phyloP scores from a whole-genome alignment of 257 asterid species.

The Solanum raphanifolium region DNA sequence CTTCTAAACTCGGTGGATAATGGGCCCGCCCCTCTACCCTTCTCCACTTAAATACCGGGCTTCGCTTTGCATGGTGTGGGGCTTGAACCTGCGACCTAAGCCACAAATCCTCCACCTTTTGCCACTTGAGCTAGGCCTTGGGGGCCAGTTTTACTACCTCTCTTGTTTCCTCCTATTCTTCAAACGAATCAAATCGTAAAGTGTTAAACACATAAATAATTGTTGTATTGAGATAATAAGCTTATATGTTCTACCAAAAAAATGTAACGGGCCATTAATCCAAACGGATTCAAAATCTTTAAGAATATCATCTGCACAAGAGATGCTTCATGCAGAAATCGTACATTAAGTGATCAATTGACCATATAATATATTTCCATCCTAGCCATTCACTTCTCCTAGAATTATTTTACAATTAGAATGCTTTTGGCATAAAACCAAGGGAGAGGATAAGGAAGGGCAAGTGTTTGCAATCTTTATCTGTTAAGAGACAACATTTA shows the following conservation, averaged over 20 bases:
- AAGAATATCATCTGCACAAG: neutral
- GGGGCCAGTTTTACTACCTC: neutral
- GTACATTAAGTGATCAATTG: neutral
- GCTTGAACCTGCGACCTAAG: too few species aligned
- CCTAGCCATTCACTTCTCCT: neutral
- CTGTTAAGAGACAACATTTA: neutral
- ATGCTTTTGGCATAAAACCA: neutral
- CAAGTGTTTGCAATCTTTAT: neutral
- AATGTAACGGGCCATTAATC: neutral
- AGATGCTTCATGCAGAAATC: neutral
- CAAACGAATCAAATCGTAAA: neutral
- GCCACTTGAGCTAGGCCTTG: too few species aligned
- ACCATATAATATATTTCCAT: constrained; percentile 1
- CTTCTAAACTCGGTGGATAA: too few species aligned
- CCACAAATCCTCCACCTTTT: too few species aligned
- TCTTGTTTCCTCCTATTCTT: neutral
- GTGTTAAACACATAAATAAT: neutral
- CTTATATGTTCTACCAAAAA: neutral
- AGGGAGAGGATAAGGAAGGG: neutral
- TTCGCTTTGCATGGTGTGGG: too few species aligned
- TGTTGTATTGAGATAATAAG: neutral
- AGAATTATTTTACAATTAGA: neutral
- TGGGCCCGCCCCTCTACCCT: too few species aligned
- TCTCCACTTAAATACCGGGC: too few species aligned
- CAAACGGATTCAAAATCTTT: neutral